Base-by-base conservation (phyloP, 768 basidiomycete genomes). In the Daedaleopsis sinensis region DNA sequence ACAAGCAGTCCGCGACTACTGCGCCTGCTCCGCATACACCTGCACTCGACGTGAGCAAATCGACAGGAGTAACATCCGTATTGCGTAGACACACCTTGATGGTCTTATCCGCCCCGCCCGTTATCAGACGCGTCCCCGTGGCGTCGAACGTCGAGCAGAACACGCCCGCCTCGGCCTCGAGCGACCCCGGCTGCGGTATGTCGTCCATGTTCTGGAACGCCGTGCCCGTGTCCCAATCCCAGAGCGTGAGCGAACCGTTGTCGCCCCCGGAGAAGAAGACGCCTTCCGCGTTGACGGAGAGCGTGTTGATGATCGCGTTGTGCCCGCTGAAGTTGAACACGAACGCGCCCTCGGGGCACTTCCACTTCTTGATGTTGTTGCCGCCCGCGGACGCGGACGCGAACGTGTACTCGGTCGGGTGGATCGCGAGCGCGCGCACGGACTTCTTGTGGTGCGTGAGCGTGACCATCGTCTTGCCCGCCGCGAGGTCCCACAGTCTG, bases 281-380 rank as follows among this genome's bases (percentile, higher is more conserved):
- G 42, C 96, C 96, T 65, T 99, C 97, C 38, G 91, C 80, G 68
- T 98, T 99, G 67, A 98, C 92, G 12, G 89, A 88, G 58, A 98
- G 71, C 7, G 94, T 95, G 74, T 99, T 99, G 81, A 99, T 93
- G 76, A 98, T 98, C 2, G 96, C 93, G 63, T 97, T 94, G 73
- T 98, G 97, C 0, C 97, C 97, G 47, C 86, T 80, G 73, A 98
- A 97, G 77, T 98, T 99, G 82, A 91, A 93, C 3, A 98, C 96
- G 65, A 99, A 98, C 2, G 86, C 74, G 49, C 97, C 97, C 65
- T 98, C 94, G 6, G 97, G 97, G 68, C 94, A 98, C 69, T 96
- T 97, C 96, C 96, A 99, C 74, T 98, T 98, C 73, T 99, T 99
- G 79, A 99, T 98, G 74, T 98, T 98, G 80, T 98, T 98, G 0